These are phyloP conservation scores for Geotrichum phurueaensis DNA, from an alignment of 1,139 yeast species.

Conservation along the genomic window DNA sequence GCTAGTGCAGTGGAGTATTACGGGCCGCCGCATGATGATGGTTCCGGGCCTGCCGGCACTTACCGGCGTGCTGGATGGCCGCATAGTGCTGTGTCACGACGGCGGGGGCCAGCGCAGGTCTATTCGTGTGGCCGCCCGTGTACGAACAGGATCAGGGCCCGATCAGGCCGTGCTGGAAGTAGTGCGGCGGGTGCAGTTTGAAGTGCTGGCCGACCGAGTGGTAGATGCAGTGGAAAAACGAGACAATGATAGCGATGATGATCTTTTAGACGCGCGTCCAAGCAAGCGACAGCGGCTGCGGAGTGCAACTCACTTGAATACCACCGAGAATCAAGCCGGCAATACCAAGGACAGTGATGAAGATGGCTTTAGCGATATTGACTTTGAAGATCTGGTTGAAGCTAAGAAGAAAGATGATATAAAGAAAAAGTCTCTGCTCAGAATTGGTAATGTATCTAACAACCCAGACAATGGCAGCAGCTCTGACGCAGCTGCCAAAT, in stretches of 20 bases:
- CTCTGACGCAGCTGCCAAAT: neutral
- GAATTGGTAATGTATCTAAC: neutral
- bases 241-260: neutral
- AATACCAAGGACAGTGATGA: neutral
- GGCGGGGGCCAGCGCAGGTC: neutral
- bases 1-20: slow-evolving; percentile 1
- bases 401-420: neutral
- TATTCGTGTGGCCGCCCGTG: neutral
- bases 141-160: neutral
- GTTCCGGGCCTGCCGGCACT: slow-evolving; percentile 1
- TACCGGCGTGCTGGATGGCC: neutral
- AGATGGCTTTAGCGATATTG: neutral
- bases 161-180: neutral
- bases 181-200: neutral
- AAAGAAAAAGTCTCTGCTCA: neutral
- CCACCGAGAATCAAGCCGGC: neutral
- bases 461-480: neutral
- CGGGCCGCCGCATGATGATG: neutral
- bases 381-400: neutral
- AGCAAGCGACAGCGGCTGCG: neutral
- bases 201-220: neutral
- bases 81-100: neutral
- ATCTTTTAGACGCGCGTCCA: neutral
- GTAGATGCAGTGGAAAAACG: neutral
- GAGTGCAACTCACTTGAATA: neutral